A percentile compares a stretch with the other conserved stretches of the same genome.
These are phyloP conservation scores for Starmerella floris DNA, from an alignment of 805 yeast genomes.

Conservation along the genomic window DNA sequence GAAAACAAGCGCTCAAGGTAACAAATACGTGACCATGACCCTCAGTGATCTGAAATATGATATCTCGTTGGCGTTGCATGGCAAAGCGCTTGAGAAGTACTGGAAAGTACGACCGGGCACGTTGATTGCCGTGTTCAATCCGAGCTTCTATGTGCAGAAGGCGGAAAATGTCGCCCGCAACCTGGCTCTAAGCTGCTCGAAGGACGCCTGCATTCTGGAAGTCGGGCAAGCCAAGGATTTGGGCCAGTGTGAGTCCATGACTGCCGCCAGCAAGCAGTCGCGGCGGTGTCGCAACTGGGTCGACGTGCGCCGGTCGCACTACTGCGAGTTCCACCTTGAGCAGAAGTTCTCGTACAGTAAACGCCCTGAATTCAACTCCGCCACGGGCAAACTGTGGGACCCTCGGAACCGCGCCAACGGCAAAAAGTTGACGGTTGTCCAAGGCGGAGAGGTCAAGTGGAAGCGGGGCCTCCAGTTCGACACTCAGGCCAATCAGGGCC, in stretches of 20 bases:
- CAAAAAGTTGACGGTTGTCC: conserved; percentile 31
- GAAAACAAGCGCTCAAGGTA: conserved; percentile 28
- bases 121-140: conserved; percentile 61
- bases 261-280: conserved; percentile 32
- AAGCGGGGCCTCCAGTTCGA: conserved; percentile 24
- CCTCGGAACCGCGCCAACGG: conserved; percentile 27
- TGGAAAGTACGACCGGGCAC: conserved; percentile 69
- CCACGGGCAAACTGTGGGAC: conserved; percentile 42
- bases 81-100: conserved; percentile 50
- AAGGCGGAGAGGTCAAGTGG: conserved; percentile 27
- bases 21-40: conserved; percentile 46
- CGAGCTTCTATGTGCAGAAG: conserved; percentile 35
- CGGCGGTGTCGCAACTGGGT: conserved; percentile 46
- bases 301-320: conserved; percentile 37
- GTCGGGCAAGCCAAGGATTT: conserved; percentile 58
- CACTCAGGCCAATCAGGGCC: conserved; percentile 18
- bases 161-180: conserved; percentile 13
- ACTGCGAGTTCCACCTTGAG: conserved; percentile 66
- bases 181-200: conserved; percentile 43
- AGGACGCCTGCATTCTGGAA: conserved; percentile 45
- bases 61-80: conserved; percentile 51
- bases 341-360: conserved; percentile 37
- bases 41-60: conserved; percentile 56
- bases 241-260: conserved; percentile 44
- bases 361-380: conserved; percentile 64